Evolutionary conservation across 768 basidiomycete genomes (phyloP).

Genomic region (Steccherinum ochraceum): DNA sequence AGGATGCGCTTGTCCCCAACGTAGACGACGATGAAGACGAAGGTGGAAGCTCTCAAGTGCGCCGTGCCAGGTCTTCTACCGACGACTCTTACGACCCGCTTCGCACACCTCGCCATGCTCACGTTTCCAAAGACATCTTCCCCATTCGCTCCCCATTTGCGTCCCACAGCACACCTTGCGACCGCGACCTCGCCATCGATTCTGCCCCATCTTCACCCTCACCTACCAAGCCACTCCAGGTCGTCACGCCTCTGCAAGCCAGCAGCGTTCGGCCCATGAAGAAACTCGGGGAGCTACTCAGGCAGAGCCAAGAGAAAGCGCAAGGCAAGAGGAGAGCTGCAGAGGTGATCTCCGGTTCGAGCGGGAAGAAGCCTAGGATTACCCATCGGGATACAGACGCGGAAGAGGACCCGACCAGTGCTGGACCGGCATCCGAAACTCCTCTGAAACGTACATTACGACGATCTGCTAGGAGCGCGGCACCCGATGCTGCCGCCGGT

Average conservation of each 20-base stretch:
- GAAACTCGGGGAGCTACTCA: not conserved
- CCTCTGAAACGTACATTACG: not conserved
- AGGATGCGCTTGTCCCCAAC: not conserved
- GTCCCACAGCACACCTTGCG: slow-evolving; percentile 10
- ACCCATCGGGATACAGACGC: not conserved
- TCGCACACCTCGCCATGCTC: slow-evolving; percentile 20
- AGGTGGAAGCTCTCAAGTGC: not conserved
- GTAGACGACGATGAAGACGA: not conserved
- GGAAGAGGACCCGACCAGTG: not conserved
- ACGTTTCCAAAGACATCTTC: slow-evolving; percentile 14
- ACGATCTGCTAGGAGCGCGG: not conserved
- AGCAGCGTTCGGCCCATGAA: not conserved
- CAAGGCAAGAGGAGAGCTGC: not conserved
- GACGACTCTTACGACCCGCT: slow-evolving; percentile 12
- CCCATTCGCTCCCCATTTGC: slow-evolving; percentile 19
- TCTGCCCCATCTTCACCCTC: slow-evolving; percentile 16
- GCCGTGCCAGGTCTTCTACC: slow-evolving; percentile 5
- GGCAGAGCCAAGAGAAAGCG: slow-evolving; percentile 4
- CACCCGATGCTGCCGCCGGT: not conserved
- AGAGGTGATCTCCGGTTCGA: not conserved
- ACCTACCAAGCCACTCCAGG: slow-evolving; percentile 12
- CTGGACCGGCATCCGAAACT: not conserved
- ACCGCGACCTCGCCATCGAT: slow-evolving; percentile 7
- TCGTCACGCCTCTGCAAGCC: not conserved
- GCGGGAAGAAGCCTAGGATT: not conserved